Conservation (phyloP, 2,329 filamentous ascomycete species). For the Fusarium burgessii region DNA sequence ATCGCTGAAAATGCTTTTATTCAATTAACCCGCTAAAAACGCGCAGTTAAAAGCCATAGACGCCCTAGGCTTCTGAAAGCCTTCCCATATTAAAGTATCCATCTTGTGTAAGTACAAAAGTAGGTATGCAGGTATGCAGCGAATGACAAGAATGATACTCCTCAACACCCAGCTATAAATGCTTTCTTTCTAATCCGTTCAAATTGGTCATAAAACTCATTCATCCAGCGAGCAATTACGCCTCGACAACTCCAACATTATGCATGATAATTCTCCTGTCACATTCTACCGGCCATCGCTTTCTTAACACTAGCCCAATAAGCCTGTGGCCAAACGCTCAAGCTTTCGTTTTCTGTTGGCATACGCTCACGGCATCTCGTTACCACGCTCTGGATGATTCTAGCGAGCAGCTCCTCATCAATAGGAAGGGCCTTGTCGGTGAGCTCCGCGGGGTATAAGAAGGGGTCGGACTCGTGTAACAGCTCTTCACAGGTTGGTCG, state of each 20-base stretch:
- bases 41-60: slow-evolving; percentile 25
- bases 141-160: slow-evolving; percentile 47
- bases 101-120: slow-evolving; percentile 36
- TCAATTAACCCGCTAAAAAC: slow-evolving; percentile 29
- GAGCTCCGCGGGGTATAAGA: slow-evolving; percentile 71
- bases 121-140: slow-evolving; percentile 37
- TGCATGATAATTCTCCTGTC: slow-evolving; percentile 25
- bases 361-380: slow-evolving; percentile 68
- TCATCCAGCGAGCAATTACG: slow-evolving; percentile 33
- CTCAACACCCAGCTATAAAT: slow-evolving; percentile 50
- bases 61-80: slow-evolving; percentile 35
- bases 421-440: slow-evolving; percentile 68
- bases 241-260: slow-evolving; percentile 30
- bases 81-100: slow-evolving; percentile 32
- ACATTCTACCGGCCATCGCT: slow-evolving; percentile 55
- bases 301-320: slow-evolving; percentile 72
- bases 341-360: slow-evolving; percentile 68
- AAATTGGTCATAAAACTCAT: slow-evolving; percentile 42
- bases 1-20: slow-evolving; percentile 41
- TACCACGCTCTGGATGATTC: slow-evolving; percentile 73
- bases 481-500: slow-evolving; percentile 74
- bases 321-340: slow-evolving; percentile 68
- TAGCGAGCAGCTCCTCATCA: slow-evolving; percentile 70
- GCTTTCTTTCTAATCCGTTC: slow-evolving; percentile 41
- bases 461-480: slow-evolving; percentile 69